A percentile compares a stretch with the other conserved stretches of the same genome.
Conservation (phyloP, 2,329 filamentous ascomycete species). For the Monosporascus ibericus region DNA sequence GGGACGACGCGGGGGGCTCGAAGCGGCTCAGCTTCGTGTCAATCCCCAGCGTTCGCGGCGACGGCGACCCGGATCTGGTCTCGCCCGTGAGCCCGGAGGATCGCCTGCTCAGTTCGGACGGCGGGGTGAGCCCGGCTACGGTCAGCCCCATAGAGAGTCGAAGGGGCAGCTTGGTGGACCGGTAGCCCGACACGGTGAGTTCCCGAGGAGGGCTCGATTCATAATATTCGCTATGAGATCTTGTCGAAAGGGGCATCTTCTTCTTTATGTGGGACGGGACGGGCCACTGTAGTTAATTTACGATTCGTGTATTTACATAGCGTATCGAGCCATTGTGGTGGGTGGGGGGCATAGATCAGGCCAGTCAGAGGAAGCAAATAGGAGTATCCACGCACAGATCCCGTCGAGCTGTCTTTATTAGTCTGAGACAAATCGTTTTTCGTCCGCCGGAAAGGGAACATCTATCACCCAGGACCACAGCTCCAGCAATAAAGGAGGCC, state of each 20-base stretch:
- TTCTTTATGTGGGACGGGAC: not conserved
- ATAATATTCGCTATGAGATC: too few species aligned
- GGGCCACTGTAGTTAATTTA: not conserved
- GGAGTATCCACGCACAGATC: too few species aligned
- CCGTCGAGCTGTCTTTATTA: too few species aligned
- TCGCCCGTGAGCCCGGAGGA: slow-evolving; percentile 13
- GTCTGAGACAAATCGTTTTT: too few species aligned
- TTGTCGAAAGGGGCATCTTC: too few species aligned
- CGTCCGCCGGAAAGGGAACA: too few species aligned
- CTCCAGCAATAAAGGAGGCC: too few species aligned
- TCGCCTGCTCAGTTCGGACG: not conserved
- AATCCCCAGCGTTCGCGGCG: slow-evolving; percentile 3
- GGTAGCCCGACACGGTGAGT: slow-evolving; percentile 1
- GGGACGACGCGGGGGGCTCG: slow-evolving; percentile 2
- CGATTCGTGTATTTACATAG: not conserved
- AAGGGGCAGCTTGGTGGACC: slow-evolving; percentile 7
- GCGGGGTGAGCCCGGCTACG: slow-evolving; percentile 6
- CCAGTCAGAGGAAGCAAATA: too few species aligned
- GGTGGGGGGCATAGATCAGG: too few species aligned
- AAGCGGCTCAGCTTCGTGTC: slow-evolving; percentile 15
- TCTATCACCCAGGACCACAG: too few species aligned
- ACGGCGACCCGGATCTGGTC: slow-evolving; percentile 6
- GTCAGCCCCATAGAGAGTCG: slow-evolving; percentile 17
- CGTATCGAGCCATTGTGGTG: too few species aligned
- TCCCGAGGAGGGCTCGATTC: not conserved